Evolutionary conservation across 2,329 filamentous ascomycete species (phyloP), one percentile per base, ranked within the genome.

Genomic region (Simplicillium aogashimaense): DNA sequence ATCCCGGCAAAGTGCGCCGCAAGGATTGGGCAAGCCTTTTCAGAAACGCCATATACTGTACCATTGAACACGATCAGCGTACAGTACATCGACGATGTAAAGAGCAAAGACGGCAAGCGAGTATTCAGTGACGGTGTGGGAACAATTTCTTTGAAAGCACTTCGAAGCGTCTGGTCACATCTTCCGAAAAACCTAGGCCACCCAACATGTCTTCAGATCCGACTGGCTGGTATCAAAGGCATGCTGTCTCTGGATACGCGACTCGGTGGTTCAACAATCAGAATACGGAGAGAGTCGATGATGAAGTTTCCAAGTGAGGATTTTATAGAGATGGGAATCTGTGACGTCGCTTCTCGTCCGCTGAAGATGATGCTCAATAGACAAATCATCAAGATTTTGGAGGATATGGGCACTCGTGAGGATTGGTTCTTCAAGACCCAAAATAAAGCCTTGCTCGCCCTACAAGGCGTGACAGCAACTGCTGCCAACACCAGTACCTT

Each of bases 41-140:
- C 84, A 0, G 83, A 90, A 48, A 89, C 86, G 0, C 75, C 76
- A 2, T 78, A 68, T 33, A 74, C 82, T 0, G 62, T 89, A 0
- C 56, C 67, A 0, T 56, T 81, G n/a, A 58, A 61, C 39, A 49
- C 55, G 13, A 67, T 72, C 38, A 48, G n/a, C 2, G 49, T 56
- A 4, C 36, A 44, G 1, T 35, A 43, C 2, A 67, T 79, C 1
- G 46, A 53, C 0, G 78, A 85, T 43, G 63, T 86, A 2, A 64
- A 70, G 43, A 72, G 63, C 2, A 35, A 38, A 0, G 61, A 66
- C 29, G 59, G 72, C 8, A 63, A 58, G 0, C 70, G 78, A 6
- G 69, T 80, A 0, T 94, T 92, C 54, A 88, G 82, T 45, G 86
- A 92, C 52, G 86, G 86, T 1, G 81, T 86, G 1, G 86, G 86